Base-by-base conservation (phyloP, 352 stramenopile species). In the Thraustochytrium striatum region DNA sequence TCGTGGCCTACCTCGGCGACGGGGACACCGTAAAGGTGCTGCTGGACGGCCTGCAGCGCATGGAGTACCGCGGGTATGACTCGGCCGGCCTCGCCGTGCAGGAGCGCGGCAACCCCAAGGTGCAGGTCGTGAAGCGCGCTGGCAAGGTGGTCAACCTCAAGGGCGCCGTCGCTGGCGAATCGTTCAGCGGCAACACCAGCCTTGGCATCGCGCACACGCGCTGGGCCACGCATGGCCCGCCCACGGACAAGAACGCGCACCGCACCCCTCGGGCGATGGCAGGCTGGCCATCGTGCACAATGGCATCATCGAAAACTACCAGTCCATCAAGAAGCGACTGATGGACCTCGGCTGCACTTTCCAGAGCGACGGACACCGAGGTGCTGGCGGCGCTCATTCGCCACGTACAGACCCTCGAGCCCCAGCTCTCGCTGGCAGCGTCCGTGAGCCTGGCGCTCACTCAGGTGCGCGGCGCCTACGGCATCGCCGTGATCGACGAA, bases 161-260 rank as follows among this genome's bases (percentile, higher is more conserved):
- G 86, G 98, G 93, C 81, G 95, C 96, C 28, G 97, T 89, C 0
- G 65, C 65, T 36, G 65, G 65, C 5, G 39, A 43, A 38, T n/a
- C 61, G 21, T 43, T 62, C 25, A 72, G 44, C 39, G 85, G 90
- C 25, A 79, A 85, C n/a, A 85, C 93, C 65, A 44, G 87, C 8
- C 85, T 97, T 19, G 96, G 95, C 55, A 98, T 99, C 82, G 96
- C 94, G 36, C 96, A 99, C 87, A 99, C 95, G n/a, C 95, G 96
- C 11, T 99, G 96, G 96, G 95, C 96, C 13, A 99, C 96, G 8
- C 96, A 99, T 84, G 96, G 96, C 80, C 91, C 89, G 61, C 98
- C 98, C 85, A 99, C 95, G 5, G 95, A 99, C 87, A 88, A 89
- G 72, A 99, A 99, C 89, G 96, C 95, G 32, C 96, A 99, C 85